These are phyloP conservation scores for Acacia crassicarpa DNA, from an alignment of 306 rosid species.

Conservation along the genomic window DNA sequence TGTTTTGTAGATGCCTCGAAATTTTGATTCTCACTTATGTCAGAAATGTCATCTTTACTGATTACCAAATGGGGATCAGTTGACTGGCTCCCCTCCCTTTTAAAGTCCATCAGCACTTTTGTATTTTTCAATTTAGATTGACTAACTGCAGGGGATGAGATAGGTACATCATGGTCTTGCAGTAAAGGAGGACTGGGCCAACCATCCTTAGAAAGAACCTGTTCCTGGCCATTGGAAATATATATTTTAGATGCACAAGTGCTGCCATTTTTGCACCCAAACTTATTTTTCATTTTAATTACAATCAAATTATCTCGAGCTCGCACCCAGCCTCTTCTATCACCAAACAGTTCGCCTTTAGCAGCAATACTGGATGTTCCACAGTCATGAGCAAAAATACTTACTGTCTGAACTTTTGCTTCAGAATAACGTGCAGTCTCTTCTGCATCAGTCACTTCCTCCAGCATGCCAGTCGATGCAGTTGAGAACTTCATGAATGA, in stretches of 20 bases:
- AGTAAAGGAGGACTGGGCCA: constrained; percentile 15
- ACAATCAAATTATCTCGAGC: constrained; percentile 36
- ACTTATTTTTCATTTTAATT: constrained; percentile 38
- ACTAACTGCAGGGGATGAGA: constrained; percentile 31
- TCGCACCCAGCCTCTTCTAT: constrained; percentile 39
- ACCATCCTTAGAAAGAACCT: constrained; percentile 18
- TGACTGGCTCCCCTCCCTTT: constrained; percentile 27
- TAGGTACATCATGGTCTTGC: constrained; percentile 20
- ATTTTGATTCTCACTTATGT: constrained; percentile 32
- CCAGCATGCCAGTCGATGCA: constrained; percentile 38
- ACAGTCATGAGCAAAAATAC: constrained; percentile 11
- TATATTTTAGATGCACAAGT: constrained; percentile 22
- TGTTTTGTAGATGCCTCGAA: constrained; percentile 33
- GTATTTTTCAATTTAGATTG: constrained; percentile 26
- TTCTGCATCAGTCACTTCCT: constrained; percentile 40
- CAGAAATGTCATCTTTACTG: constrained; percentile 29
- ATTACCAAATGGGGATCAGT: constrained; percentile 15
- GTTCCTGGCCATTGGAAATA: constrained; percentile 32
- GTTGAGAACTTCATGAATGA: constrained; percentile 34
- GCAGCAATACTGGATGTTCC: constrained; percentile 11
- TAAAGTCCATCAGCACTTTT: constrained; percentile 35
- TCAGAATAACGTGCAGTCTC: constrained; percentile 34
- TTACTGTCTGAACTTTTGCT: constrained; percentile 21
- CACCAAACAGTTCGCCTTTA: constrained; percentile 31
- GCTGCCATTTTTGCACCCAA: constrained; percentile 19